Conservation (phyloP, 2,329 filamentous ascomycete genomes). For the Dryadomyces sulphureus region DNA sequence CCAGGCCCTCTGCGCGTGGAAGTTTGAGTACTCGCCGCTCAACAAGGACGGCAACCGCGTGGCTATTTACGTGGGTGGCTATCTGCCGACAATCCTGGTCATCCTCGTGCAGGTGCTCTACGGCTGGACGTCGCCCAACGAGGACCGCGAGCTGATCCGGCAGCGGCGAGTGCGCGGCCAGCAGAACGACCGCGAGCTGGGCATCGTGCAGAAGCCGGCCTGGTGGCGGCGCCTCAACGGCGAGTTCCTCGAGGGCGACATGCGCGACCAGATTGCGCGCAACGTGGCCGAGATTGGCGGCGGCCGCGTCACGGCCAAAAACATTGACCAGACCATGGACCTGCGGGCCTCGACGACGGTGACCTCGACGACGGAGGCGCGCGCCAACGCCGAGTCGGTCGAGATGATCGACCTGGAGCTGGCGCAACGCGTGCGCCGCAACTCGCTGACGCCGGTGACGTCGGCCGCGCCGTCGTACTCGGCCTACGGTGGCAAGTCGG, state of each 20-base stretch:
- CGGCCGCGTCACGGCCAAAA: slow-evolving; percentile 25
- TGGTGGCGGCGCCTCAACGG: slow-evolving; percentile 49
- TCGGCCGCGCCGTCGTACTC: slow-evolving; percentile 14
- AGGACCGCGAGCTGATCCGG: slow-evolving; percentile 52
- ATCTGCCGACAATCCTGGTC: slow-evolving; percentile 42
- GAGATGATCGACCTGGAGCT: slow-evolving; percentile 21
- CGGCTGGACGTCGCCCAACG: slow-evolving; percentile 52
- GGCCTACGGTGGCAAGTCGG: slow-evolving; percentile 26
- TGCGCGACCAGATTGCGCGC: slow-evolving; percentile 37
- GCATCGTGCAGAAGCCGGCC: slow-evolving; percentile 42
- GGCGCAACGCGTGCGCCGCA: slow-evolving; percentile 2
- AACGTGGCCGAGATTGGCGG: slow-evolving; percentile 42
- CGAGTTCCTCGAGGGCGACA: slow-evolving; percentile 23
- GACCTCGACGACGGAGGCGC: no score
- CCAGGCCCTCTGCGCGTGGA: slow-evolving; percentile 41
- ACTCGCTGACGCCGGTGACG: slow-evolving; percentile 10
- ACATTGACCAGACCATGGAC: slow-evolving; percentile 22
- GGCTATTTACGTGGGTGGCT: slow-evolving; percentile 49
- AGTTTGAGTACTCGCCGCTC: slow-evolving; percentile 43
- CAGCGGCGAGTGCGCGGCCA: slow-evolving; percentile 45
- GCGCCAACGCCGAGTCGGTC: slow-evolving; percentile 11
- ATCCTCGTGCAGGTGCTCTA: slow-evolving; percentile 36
- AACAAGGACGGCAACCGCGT: slow-evolving; percentile 35
- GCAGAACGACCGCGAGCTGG: slow-evolving; percentile 43
- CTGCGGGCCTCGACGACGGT: no score